These are phyloP conservation scores for Trichoderma guizhouense DNA, from an alignment of 2,329 filamentous ascomycete genomes.

Conservation along the genomic window DNA sequence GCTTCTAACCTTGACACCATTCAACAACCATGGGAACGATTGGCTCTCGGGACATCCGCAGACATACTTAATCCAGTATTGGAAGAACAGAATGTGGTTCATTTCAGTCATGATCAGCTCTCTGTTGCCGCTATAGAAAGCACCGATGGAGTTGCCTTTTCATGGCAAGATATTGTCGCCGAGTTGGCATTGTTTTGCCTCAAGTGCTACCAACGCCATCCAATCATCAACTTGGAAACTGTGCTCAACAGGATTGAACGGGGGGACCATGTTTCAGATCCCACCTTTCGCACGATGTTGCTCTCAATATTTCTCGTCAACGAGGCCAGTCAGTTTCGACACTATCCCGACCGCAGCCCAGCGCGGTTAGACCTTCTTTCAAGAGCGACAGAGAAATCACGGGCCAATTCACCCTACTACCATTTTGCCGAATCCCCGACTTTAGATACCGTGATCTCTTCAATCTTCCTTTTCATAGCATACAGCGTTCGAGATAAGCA, in stretches of 20 bases:
- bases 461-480: not conserved
- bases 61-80: not conserved
- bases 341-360: not conserved
- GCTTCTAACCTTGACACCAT: not conserved
- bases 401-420: not conserved
- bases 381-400: not conserved
- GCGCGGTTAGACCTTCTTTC: not conserved
- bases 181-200: not conserved
- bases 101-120: not conserved
- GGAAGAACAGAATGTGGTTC: not conserved
- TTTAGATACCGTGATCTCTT: not conserved
- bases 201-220: not conserved
- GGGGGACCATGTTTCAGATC: not conserved
- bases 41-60: not conserved
- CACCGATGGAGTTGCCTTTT: not conserved
- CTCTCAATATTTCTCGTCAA: not conserved
- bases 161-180: not conserved
- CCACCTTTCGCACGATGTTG: not conserved
- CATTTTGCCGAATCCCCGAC: not conserved
- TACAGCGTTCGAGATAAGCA: not conserved
- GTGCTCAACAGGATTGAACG: not conserved
- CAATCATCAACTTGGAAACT: not conserved
- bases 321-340: not conserved
- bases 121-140: not conserved
- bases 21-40: not conserved